A percentile compares a stretch with the other conserved stretches of the same genome.
phyloP scores from a whole-genome alignment of 768 basidiomycete genomes.

The Mycena floridula region DNA sequence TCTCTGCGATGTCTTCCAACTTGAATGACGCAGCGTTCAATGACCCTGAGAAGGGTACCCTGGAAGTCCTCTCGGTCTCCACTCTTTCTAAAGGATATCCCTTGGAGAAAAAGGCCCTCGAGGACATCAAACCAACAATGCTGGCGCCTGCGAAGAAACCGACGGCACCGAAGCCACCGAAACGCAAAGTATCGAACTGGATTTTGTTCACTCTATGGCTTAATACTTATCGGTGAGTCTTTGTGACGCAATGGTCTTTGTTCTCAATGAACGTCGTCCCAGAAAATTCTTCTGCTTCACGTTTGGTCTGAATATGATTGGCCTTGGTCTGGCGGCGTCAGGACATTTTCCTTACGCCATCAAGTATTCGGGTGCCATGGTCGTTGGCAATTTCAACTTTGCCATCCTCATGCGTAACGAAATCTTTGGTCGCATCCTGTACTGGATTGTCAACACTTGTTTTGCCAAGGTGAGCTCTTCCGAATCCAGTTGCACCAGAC shows the following conservation, averaged over 20 bases:
- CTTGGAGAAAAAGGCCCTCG: slow-evolving; percentile 32
- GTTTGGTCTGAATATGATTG: slow-evolving; percentile 57
- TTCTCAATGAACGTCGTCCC: slow-evolving; percentile 3
- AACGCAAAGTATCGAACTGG: slow-evolving; percentile 55
- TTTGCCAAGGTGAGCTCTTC: slow-evolving; percentile 55
- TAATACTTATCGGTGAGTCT: slow-evolving; percentile 65
- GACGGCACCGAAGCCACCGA: slow-evolving; percentile 31
- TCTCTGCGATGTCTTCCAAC: slow-evolving; percentile 36
- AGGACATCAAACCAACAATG: slow-evolving; percentile 19
- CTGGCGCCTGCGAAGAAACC: background rate
- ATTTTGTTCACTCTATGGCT: slow-evolving; percentile 61
- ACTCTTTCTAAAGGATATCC: slow-evolving; percentile 21
- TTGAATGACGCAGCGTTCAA: slow-evolving; percentile 32
- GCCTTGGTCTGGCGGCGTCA: slow-evolving; percentile 52
- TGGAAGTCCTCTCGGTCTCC: slow-evolving; percentile 35
- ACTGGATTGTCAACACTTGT: slow-evolving; percentile 56
- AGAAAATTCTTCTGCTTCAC: slow-evolving; percentile 68
- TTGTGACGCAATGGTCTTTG: background rate
- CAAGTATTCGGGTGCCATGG: slow-evolving; percentile 58
- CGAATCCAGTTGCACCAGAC: background rate
- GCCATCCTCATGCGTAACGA: slow-evolving; percentile 75
- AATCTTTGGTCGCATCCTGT: slow-evolving; percentile 65
- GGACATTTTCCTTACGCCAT: slow-evolving; percentile 63
- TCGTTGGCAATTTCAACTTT: slow-evolving; percentile 65
- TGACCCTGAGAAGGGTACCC: slow-evolving; percentile 55